Conservation (phyloP, 371 early-diverging fungal species). For the Rhizomucor pusillus region DNA sequence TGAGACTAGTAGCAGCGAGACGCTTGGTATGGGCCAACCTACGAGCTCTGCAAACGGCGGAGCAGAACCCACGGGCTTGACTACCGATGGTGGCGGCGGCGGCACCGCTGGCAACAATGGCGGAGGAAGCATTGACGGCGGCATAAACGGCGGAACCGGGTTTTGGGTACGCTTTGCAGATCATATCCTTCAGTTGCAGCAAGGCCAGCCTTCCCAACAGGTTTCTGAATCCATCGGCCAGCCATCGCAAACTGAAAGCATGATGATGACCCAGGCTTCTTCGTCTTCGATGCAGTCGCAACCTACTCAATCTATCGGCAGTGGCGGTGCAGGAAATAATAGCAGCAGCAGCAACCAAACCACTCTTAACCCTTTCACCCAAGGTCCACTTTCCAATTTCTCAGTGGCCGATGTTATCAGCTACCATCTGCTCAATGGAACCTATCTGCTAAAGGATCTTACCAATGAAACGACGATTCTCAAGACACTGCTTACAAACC, state of each 20-base stretch:
- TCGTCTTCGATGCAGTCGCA: background rate
- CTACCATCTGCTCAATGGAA: constrained; percentile 35
- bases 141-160: too few species aligned
- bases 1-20: constrained; percentile 1
- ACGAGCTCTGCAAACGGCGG: background rate
- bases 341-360: background rate
- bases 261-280: background rate
- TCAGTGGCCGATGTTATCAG: constrained; percentile 24
- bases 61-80: too few species aligned
- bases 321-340: background rate
- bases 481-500: constrained; percentile 26
- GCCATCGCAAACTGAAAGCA: too few species aligned
- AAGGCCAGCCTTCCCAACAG: too few species aligned
- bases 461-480: constrained; percentile 13
- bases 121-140: too few species aligned
- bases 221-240: too few species aligned
- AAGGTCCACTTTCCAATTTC: constrained; percentile 12
- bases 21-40: background rate
- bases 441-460: constrained; percentile 16
- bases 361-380: constrained; percentile 6
- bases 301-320: background rate
- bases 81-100: too few species aligned
- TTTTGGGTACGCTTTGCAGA: too few species aligned
- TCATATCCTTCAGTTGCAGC: too few species aligned
- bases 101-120: too few species aligned